A percentile compares a stretch with the other conserved stretches of the same genome.
These are phyloP conservation scores for Desmodesmus armatus DNA, from an alignment of 139 green algal species.

Conservation along the genomic window DNA sequence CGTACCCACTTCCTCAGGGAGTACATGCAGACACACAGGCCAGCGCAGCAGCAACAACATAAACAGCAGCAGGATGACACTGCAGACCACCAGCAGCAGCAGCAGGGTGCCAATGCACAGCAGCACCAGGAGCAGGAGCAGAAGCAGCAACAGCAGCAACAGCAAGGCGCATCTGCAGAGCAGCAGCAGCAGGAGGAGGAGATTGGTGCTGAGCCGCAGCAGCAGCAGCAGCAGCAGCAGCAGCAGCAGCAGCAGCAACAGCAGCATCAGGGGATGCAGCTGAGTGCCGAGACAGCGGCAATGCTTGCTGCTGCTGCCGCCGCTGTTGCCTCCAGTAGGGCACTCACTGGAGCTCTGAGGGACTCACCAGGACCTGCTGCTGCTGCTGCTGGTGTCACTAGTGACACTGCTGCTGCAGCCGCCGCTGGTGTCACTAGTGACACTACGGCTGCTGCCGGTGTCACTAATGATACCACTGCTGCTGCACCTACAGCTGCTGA, in stretches of 20 bases:
- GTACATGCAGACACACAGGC: conserved; percentile 22
- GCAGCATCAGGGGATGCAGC: background rate
- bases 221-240: background rate
- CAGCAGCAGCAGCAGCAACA: background rate
- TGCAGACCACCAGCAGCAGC: conserved; percentile 7
- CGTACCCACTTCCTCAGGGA: conserved; percentile 33
- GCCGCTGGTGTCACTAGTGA: background rate
- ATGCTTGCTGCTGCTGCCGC: background rate
- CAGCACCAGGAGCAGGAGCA: conserved; percentile 3
- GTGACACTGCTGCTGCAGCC: background rate
- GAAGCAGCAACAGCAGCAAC: background rate
- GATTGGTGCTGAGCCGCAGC: background rate
- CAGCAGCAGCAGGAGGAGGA: conserved; percentile 4
- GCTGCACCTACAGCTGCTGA: too few species aligned
- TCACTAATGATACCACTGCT: too few species aligned
- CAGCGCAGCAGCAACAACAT: background rate
- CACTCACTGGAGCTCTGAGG: background rate
- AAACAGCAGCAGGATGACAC: background rate
- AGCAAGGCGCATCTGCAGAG: background rate
- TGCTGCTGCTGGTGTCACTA: background rate
- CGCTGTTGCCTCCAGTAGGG: background rate
- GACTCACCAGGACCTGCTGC: background rate
- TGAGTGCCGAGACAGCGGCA: too few species aligned
- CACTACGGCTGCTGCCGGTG: conserved; percentile 14
- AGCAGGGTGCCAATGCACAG: background rate